Base-by-base conservation (phyloP, 2,329 filamentous ascomycete genomes). In the Ophiostoma perfectum region DNA sequence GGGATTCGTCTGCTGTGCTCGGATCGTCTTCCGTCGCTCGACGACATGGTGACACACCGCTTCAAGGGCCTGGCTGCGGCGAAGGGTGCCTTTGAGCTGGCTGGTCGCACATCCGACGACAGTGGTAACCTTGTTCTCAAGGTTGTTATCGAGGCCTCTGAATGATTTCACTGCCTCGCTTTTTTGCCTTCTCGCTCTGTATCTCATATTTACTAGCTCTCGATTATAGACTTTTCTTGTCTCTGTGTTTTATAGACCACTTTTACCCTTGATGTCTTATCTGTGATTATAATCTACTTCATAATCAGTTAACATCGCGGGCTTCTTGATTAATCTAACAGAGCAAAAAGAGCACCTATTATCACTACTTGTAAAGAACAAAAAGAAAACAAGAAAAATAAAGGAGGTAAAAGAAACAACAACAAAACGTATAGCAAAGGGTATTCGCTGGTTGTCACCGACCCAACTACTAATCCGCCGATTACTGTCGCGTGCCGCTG, bases 11-110 rank as follows among this genome's bases (percentile, higher is more conserved):
- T 88, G 77, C 78, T 88, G 76, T 77, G 83, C 80, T 75, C 84
- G 73, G 77, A 80, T 8, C 79, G 80, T 6, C 80, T 90, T 27
- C 89, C 89, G 0, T 85, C 84, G 71, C 83, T 92, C 68, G 85
- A 88, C 65, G 85, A 88, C 74, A 84, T 92, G 80, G 85, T 92
- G n/a, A 92, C 90, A 3, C 90, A 92, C 76, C 83, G 86, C 6
- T 90, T 88, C 77, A 84, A 83, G 70, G 89, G 90, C 0, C 79
- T 92, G 0, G 84, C 83, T 14, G 81, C 83, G 42, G 87, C 86
- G 6, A 82, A 83, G 68, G 80, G 83, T 62, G 90, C 89, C 1
- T 92, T 92, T 75, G 86, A 90, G 73, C 83, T 92, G 75, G 90
- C 90, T 2, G 84, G 86, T 14, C 85, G 86, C 74, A 91, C 88